A percentile compares a stretch with the other conserved stretches of the same genome.
These are phyloP conservation scores for Orobanche coerulescens DNA, from an alignment of 257 asterid genomes.

Conservation along the genomic window DNA sequence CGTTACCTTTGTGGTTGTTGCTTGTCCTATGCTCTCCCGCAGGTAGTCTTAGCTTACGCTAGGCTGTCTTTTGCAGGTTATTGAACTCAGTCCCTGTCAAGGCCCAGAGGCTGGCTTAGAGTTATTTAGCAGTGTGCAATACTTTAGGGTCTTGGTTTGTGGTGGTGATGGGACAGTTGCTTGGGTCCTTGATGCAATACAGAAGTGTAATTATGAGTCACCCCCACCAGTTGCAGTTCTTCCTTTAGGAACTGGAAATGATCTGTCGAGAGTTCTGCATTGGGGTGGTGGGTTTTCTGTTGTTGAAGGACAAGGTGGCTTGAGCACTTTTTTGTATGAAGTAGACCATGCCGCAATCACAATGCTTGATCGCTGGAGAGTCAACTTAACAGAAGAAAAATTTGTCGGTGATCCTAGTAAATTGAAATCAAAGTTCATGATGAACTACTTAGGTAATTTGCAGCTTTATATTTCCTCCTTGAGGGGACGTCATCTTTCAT, in stretches of 20 bases:
- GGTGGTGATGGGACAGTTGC: slow-evolving; percentile 95
- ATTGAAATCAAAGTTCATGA: slow-evolving; percentile 68
- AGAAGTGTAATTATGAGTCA: slow-evolving; percentile 54
- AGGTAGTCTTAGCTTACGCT: slow-evolving; percentile 19
- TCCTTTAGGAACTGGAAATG: slow-evolving; percentile 91
- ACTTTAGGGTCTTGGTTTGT: slow-evolving; percentile 75
- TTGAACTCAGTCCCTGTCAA: slow-evolving; percentile 65
- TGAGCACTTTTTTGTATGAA: slow-evolving; percentile 61
- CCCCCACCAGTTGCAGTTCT: slow-evolving; percentile 90
- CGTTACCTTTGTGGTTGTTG: neutral
- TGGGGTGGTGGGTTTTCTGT: slow-evolving; percentile 85
- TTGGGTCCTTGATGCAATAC: slow-evolving; percentile 85
- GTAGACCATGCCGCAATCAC: slow-evolving; percentile 68
- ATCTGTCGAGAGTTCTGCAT: slow-evolving; percentile 64
- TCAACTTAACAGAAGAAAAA: slow-evolving; percentile 50
- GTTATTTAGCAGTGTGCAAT: slow-evolving; percentile 49
- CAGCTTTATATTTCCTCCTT: neutral
- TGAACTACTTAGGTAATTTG: slow-evolving; percentile 75
- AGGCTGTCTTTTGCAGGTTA: slow-evolving; percentile 38
- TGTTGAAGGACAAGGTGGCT: slow-evolving; percentile 70
- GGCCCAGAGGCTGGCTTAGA: slow-evolving; percentile 82
- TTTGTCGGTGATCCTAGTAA: slow-evolving; percentile 28
- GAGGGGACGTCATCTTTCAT: neutral
- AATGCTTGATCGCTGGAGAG: slow-evolving; percentile 88
- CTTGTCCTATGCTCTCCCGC: neutral